phyloP scores from a whole-genome alignment of 2,329 filamentous ascomycete genomes.

The Cryphonectria nitschkei region DNA sequence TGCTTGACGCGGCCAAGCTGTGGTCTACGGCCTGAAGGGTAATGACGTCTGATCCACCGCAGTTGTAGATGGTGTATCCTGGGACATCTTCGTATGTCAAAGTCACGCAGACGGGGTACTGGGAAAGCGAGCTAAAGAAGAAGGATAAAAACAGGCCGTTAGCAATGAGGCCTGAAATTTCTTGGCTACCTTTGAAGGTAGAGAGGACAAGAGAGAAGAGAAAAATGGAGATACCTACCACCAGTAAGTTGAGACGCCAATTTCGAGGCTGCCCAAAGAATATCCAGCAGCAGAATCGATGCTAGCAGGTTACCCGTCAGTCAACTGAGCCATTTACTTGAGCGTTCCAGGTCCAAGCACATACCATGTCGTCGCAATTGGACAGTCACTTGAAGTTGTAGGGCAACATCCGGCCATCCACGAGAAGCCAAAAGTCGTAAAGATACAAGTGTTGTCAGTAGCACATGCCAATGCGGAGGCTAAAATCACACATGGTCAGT shows the following conservation, averaged over 20 bases:
- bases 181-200: not conserved
- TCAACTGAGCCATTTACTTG: not conserved
- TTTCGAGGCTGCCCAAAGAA: not conserved
- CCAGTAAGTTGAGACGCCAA: constrained; percentile 10
- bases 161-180: not conserved
- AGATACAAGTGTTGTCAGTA: constrained; percentile 34
- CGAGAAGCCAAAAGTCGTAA: constrained; percentile 33
- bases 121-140: constrained; percentile 12
- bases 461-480: constrained; percentile 37
- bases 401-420: constrained; percentile 40
- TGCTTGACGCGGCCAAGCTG: constrained; percentile 1
- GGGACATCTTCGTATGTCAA: constrained; percentile 37
- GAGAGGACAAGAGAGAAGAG: too few species aligned
- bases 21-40: constrained; percentile 29
- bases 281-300: constrained; percentile 32
- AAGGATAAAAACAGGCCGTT: not conserved
- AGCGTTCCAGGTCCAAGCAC: not conserved
- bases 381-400: constrained; percentile 32
- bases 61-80: constrained; percentile 39
- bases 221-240: not conserved
- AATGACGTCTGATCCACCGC: constrained; percentile 34
- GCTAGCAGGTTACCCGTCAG: constrained; percentile 23
- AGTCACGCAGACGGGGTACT: constrained; percentile 37
- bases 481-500: not conserved
- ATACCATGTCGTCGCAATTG: constrained; percentile 34